Conservation (phyloP, 2,329 filamentous ascomycete genomes). For the Botryosphaeria agaves region DNA sequence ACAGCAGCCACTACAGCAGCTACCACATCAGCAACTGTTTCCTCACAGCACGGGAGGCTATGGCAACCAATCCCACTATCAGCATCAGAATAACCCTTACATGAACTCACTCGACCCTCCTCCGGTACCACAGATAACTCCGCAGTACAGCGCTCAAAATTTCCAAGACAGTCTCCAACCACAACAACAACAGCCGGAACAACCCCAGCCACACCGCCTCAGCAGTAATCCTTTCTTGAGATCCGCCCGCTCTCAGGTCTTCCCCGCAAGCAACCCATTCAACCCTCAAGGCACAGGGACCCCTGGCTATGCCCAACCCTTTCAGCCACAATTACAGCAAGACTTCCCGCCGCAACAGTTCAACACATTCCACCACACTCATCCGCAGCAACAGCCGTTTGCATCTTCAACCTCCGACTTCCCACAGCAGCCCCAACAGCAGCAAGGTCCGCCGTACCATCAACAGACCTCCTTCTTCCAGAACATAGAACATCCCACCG, state of each 20-base stretch:
- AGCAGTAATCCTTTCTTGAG: constrained; percentile 26
- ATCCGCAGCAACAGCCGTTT: constrained; percentile 7
- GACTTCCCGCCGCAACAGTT: constrained; percentile 4
- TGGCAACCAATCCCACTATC: constrained; percentile 21
- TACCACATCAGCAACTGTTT: constrained; percentile 53
- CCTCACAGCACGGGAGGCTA: constrained; percentile 59
- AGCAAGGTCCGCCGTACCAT: too few species aligned
- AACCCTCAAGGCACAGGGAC: background rate
- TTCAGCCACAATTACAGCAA: constrained; percentile 4
- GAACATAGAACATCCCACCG: too few species aligned
- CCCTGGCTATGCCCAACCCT: constrained; percentile 2
- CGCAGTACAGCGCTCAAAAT: constrained; percentile 18
- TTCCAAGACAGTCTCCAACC: constrained; percentile 6
- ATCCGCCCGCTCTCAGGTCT: constrained; percentile 23
- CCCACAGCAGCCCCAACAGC: too few species aligned
- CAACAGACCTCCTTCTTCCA: too few species aligned
- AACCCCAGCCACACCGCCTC: constrained; percentile 10
- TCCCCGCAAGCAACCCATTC: constrained; percentile 23
- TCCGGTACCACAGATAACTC: constrained; percentile 21
- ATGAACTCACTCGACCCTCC: constrained; percentile 22
- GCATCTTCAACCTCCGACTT: constrained; percentile 2
- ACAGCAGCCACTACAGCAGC: too few species aligned
- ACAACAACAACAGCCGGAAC: constrained; percentile 7
- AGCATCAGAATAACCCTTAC: constrained; percentile 21
- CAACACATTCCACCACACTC: too few species aligned